Conservation (phyloP, 2,329 filamentous ascomycete genomes). For the Colletotrichum graminicola region DNA sequence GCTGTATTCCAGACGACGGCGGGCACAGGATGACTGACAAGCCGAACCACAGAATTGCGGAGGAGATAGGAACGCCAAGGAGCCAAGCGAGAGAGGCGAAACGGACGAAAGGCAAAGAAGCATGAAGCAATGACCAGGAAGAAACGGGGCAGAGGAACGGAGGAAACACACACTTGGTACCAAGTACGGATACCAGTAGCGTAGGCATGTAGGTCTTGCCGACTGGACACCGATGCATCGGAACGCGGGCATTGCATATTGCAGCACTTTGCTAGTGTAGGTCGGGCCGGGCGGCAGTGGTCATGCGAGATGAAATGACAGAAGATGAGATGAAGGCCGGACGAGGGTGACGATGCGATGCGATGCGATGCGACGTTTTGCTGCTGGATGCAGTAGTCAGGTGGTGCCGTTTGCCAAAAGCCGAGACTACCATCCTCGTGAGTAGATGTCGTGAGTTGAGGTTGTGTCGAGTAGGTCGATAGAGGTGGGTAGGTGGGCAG, state of each 20-base stretch:
- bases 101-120: conserved; percentile 11
- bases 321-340: conserved; percentile 5
- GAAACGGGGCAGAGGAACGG: neutral
- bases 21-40: neutral
- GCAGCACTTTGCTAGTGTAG: conserved; percentile 23
- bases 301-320: conserved; percentile 22
- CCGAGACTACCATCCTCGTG: neutral
- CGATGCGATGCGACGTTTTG: neutral
- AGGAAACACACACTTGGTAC: neutral
- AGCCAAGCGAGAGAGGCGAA: conserved; percentile 29
- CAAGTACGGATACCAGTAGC: no score
- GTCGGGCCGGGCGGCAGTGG: conserved; percentile 1
- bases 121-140: neutral
- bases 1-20: conserved; percentile 34
- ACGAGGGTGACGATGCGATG: neutral
- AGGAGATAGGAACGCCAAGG: conserved; percentile 8
- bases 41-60: conserved; percentile 23
- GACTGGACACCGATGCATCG: conserved; percentile 2
- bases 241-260: conserved; percentile 23
- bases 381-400: neutral
- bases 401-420: neutral
- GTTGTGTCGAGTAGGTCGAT: no score
- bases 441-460: no score
- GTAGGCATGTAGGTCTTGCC: no score
- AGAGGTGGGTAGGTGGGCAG: neutral